Evolutionary conservation across 2,329 filamentous ascomycete genomes (phyloP).

Genomic region (Fusarium sterilihyphosum): DNA sequence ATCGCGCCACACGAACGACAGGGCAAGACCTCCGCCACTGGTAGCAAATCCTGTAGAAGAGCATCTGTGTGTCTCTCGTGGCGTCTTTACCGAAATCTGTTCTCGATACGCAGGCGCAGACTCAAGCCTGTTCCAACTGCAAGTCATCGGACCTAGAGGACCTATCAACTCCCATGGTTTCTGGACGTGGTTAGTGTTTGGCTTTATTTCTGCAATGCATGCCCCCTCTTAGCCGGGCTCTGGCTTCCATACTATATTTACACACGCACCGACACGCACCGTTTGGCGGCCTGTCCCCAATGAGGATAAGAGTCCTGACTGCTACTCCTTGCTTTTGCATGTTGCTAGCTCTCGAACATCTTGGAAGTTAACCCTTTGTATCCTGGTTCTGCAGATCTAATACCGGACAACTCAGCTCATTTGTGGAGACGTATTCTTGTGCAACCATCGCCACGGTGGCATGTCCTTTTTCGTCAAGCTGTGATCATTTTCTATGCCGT

Average conservation of each 20-base stretch:
- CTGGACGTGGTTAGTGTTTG: neutral
- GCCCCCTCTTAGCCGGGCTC: conserved; percentile 10
- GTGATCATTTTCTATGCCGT: conserved; percentile 1
- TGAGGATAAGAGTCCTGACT: neutral
- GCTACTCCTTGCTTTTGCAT: conserved; percentile 16
- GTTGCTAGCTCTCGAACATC: neutral
- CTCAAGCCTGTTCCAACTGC: neutral
- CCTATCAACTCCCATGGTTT: conserved; percentile 22
- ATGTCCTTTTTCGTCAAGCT: neutral
- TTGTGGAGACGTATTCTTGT: conserved; percentile 4
- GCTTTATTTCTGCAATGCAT: conserved; percentile 12
- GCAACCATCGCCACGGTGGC: conserved; percentile 6
- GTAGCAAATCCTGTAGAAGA: conserved; percentile 16
- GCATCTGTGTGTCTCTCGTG: conserved; percentile 18
- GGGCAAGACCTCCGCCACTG: conserved; percentile 4
- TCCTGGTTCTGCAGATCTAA: neutral
- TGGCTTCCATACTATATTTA: conserved; percentile 29
- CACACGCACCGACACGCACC: conserved; percentile 18
- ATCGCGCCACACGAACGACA: conserved; percentile 12
- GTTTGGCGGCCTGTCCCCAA: conserved; percentile 9
- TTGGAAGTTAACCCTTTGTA: conserved; percentile 1
- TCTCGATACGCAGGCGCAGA: conserved; percentile 8
- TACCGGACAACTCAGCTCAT: neutral
- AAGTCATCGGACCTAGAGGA: conserved; percentile 5
- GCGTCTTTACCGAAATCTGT: conserved; percentile 10